These are phyloP conservation scores for Zalaria obscura DNA, from an alignment of 2,329 filamentous ascomycete species.

Conservation along the genomic window DNA sequence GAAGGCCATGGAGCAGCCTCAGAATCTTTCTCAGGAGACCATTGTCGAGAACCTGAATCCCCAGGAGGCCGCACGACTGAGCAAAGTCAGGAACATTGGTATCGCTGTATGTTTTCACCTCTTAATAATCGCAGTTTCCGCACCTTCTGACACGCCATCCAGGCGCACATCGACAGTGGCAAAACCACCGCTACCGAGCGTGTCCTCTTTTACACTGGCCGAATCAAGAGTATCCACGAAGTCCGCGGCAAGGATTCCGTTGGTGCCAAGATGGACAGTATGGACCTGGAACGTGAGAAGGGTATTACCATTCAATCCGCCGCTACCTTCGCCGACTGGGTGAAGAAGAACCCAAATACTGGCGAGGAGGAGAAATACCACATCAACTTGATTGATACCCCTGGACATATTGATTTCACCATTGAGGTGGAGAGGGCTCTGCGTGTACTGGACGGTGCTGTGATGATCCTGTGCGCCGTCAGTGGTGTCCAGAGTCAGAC, in stretches of 20 bases:
- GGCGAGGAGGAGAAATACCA: slow-evolving; percentile 85
- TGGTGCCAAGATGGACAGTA: slow-evolving; percentile 98
- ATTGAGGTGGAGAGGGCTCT: slow-evolving; percentile 95
- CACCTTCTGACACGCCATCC: slow-evolving; percentile 28
- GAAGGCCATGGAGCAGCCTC: slow-evolving; percentile 42
- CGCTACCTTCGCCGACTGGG: slow-evolving; percentile 95
- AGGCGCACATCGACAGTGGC: slow-evolving; percentile 79
- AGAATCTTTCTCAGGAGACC: slow-evolving; percentile 43
- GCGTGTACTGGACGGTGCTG: slow-evolving; percentile 86
- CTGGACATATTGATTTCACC: slow-evolving; percentile 97
- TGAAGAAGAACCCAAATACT: slow-evolving; percentile 46
- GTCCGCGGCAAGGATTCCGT: slow-evolving; percentile 89
- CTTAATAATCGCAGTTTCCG: background rate
- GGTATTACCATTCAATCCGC: slow-evolving; percentile 98
- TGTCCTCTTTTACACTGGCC: slow-evolving; percentile 94
- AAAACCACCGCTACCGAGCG: slow-evolving; percentile 96
- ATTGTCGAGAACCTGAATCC: slow-evolving; percentile 71
- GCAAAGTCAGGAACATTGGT: slow-evolving; percentile 86
- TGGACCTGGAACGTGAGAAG: slow-evolving; percentile 97
- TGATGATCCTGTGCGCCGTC: slow-evolving; percentile 97
- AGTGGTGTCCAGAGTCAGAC: slow-evolving; percentile 96
- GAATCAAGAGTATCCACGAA: slow-evolving; percentile 94
- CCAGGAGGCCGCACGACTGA: slow-evolving; percentile 62
- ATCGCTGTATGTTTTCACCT: slow-evolving; percentile 56
- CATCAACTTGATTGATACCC: slow-evolving; percentile 96